Percentiles rank a stretch among this genome's conserved stretches.
Conservation (phyloP, 441 rosid species). For the Rhodomyrtus psidioides region DNA sequence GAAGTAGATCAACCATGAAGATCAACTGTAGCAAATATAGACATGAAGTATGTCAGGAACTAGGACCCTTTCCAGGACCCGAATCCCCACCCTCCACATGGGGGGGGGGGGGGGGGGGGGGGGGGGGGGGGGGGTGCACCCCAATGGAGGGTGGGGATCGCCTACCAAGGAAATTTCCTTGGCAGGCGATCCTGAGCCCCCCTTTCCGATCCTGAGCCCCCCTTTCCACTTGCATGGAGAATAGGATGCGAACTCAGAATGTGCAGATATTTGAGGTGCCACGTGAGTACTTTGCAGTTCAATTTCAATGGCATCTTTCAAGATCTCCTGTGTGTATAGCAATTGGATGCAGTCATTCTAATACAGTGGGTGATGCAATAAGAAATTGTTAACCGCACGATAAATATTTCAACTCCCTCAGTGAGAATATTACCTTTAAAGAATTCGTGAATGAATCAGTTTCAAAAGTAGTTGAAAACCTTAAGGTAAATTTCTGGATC, state of each 20-base stretch:
- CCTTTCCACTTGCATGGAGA: slow-evolving; percentile 31
- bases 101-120: no score
- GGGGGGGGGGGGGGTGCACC: no score
- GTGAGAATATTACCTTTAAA: slow-evolving; percentile 40
- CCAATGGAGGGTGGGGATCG: no score
- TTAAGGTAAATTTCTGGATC: slow-evolving; percentile 77
- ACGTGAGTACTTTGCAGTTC: slow-evolving; percentile 23
- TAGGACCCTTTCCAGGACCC: slow-evolving; percentile 13
- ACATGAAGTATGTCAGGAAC: neutral
- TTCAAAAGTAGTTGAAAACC: slow-evolving; percentile 44
- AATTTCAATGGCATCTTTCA: slow-evolving; percentile 22
- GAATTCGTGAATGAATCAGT: slow-evolving; percentile 41
- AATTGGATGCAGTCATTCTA: slow-evolving; percentile 3
- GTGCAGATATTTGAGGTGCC: slow-evolving; percentile 35
- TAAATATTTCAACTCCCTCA: neutral
- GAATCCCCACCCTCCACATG: no score
- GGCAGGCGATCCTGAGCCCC: no score
- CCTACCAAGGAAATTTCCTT: no score
- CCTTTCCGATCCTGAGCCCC: no score
- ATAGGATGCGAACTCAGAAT: slow-evolving; percentile 29
- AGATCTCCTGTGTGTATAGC: slow-evolving; percentile 31
- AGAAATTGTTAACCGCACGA: neutral
- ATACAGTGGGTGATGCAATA: neutral
- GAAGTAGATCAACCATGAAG: neutral
- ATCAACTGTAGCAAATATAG: neutral